Conservation (phyloP, 2,329 filamentous ascomycete genomes). For the Stylonectria norvegica region DNA sequence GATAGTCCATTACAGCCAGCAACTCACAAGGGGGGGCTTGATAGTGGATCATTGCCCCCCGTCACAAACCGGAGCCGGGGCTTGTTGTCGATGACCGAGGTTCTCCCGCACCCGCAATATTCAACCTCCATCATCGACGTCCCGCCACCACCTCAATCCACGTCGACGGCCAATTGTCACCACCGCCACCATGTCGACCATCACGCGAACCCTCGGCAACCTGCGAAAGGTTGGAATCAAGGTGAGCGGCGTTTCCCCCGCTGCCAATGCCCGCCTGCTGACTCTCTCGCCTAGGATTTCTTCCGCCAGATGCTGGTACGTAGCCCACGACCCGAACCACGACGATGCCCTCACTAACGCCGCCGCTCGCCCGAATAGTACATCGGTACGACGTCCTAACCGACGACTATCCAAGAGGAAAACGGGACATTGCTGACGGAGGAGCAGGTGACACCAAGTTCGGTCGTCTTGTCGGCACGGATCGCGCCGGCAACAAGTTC, state of each 20-base stretch:
- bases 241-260: conserved; percentile 43
- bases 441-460: conserved; percentile 98
- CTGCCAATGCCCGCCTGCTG: conserved; percentile 10
- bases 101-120: conserved; percentile 29
- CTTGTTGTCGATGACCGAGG: conserved; percentile 25
- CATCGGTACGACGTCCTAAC: conserved; percentile 45
- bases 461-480: conserved; percentile 77
- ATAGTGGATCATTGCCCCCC: too few species aligned
- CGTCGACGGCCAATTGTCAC: conserved; percentile 25
- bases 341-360: conserved; percentile 23
- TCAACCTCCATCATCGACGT: conserved; percentile 19
- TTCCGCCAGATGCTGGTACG: conserved; percentile 90
- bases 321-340: conserved; percentile 28
- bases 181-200: conserved; percentile 75
- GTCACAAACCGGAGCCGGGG: conserved; percentile 11
- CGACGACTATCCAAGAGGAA: too few species aligned
- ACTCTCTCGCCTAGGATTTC: conserved; percentile 63
- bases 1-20: too few species aligned
- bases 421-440: too few species aligned
- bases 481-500: conserved; percentile 95
- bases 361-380: conserved; percentile 41
- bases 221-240: conserved; percentile 84
- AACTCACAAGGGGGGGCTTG: too few species aligned
- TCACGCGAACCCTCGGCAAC: conserved; percentile 81
- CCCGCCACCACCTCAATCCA: conserved; percentile 11